phyloP scores from a whole-genome alignment of 305 asterid species.

The Rubia peregrina region DNA sequence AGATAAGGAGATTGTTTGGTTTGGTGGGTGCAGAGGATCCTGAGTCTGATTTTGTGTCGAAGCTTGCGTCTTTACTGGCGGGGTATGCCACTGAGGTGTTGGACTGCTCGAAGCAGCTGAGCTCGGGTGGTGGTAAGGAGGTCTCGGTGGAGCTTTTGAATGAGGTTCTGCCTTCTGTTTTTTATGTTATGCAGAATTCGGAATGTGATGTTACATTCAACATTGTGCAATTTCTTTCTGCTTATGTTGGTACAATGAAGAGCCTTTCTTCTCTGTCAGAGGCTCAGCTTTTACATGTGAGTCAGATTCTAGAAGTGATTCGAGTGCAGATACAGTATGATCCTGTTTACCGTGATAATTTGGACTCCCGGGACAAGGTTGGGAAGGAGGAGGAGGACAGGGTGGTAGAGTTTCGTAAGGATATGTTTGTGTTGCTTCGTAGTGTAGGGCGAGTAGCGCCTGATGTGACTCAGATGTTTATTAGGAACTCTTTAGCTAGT shows the following conservation, averaged over 20 bases:
- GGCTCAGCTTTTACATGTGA: constrained; percentile 59
- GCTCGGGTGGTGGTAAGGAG: constrained; percentile 43
- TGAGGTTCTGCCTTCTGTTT: constrained; percentile 78
- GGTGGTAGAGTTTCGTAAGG: constrained; percentile 88
- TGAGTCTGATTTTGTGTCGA: constrained; percentile 46
- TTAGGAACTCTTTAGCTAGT: constrained; percentile 58
- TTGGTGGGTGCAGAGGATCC: constrained; percentile 41
- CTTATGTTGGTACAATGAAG: constrained; percentile 83
- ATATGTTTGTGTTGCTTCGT: constrained; percentile 65
- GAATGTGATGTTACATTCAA: constrained; percentile 61
- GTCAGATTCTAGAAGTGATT: constrained; percentile 79
- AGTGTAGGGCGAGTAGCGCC: constrained; percentile 87
- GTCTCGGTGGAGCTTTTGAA: constrained; percentile 51
- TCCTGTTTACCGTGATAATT: constrained; percentile 60
- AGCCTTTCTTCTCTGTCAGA: constrained; percentile 54
- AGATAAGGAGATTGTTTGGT: constrained; percentile 58
- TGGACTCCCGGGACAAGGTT: constrained; percentile 63
- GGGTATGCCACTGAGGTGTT: constrained; percentile 70
- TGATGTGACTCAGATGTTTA: constrained; percentile 68
- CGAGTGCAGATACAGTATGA: constrained; percentile 56
- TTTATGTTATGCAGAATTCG: constrained; percentile 53
- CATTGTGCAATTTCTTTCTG: constrained; percentile 80
- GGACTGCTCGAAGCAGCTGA: constrained; percentile 71
- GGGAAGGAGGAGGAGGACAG: constrained; percentile 91
- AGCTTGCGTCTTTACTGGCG: constrained; percentile 57